Evolutionary conservation across 306 rosid species (phyloP), one percentile per base, ranked within the genome.

Genomic region (Quercus parvula): DNA sequence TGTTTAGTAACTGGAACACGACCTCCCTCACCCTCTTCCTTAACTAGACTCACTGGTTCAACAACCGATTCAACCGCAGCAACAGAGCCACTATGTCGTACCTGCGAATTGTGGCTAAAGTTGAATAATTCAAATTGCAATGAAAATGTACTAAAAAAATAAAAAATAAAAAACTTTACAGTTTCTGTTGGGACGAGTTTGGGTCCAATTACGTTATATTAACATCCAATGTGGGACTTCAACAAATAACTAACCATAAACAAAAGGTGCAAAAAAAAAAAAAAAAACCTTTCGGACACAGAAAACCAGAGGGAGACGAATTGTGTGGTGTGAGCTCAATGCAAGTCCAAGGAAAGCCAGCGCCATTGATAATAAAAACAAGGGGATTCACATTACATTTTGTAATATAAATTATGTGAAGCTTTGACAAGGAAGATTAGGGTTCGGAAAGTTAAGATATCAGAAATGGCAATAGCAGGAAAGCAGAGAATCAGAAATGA

Each of bases 41-140:
- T 41, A 41, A 41, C 46, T 41, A 41, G 46, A 41, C 46, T 41
- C 46, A 76, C 87, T 27, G 81, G 76, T 56, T 83, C 89, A 49
- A 86, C 86, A 81, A 86, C 58, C 6, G 84, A 83, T 58, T 74
- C 81, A 67, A 83, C 54, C 14, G 85, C 81, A 11, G 89, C 83
- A 18, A 87, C 69, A 10, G 66, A 81, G 52, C 81, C 61, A 51
- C 54, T 46, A 44, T 72, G 30, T 12, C 77, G 74, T 12, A 70
- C 79, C 84, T 84, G 78, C n/a, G 5, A 71, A 8, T 41, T 41
- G 46, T 41, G 46, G 2, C 56, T 8, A 54, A 15, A 59, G 20
- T 22, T 17, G 71, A 66, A 18, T 1, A 8, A 31, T 31, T 55
- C 59, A 73, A 30, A 38, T 38, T 1, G 44, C 44, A 7, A 0